phyloP scores from a whole-genome alignment of 2,329 filamentous ascomycete species.

The Dothideomycetidae sp. region DNA sequence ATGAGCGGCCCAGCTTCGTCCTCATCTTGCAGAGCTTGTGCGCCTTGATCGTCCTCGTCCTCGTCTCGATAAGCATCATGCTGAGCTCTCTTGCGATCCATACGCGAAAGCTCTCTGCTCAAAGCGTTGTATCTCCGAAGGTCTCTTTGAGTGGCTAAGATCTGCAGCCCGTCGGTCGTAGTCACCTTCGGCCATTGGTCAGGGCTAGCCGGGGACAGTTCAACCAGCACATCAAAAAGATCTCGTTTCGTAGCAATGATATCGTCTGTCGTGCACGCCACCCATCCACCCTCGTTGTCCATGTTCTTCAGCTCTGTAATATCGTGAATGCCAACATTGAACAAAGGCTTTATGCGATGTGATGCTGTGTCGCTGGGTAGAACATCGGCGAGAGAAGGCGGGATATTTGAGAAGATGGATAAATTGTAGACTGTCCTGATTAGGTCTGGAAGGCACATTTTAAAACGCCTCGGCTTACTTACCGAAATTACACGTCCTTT shows the following conservation, averaged over 20 bases:
- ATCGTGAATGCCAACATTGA: conserved; percentile 85
- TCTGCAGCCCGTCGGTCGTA: conserved; percentile 42
- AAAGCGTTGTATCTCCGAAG: conserved; percentile 64
- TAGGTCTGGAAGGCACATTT: background rate
- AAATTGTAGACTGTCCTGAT: conserved; percentile 64
- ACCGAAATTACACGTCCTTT: conserved; percentile 82
- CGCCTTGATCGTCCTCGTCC: conserved; percentile 11
- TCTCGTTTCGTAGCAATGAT: conserved; percentile 75
- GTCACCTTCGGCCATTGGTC: conserved; percentile 60
- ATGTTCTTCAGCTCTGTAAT: conserved; percentile 61
- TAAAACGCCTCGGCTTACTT: conserved; percentile 15
- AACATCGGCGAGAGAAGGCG: conserved; percentile 54
- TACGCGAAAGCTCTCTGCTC: conserved; percentile 40
- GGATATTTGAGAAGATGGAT: conserved; percentile 83
- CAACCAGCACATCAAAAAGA: conserved; percentile 81
- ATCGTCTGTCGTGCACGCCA: conserved; percentile 90
- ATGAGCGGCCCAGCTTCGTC: conserved; percentile 11
- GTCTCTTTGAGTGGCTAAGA: conserved; percentile 85
- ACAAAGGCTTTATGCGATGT: conserved; percentile 62
- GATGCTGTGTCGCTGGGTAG: conserved; percentile 46
- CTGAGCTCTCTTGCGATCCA: conserved; percentile 24
- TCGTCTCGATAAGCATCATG: conserved; percentile 16
- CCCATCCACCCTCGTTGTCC: conserved; percentile 48
- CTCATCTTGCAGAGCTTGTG: conserved; percentile 1
- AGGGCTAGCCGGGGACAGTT: conserved; percentile 48